Evolutionary conservation across 306 rosid species (phyloP), one percentile per base, ranked within the genome.

Genomic region (Abrus pulchellus): DNA sequence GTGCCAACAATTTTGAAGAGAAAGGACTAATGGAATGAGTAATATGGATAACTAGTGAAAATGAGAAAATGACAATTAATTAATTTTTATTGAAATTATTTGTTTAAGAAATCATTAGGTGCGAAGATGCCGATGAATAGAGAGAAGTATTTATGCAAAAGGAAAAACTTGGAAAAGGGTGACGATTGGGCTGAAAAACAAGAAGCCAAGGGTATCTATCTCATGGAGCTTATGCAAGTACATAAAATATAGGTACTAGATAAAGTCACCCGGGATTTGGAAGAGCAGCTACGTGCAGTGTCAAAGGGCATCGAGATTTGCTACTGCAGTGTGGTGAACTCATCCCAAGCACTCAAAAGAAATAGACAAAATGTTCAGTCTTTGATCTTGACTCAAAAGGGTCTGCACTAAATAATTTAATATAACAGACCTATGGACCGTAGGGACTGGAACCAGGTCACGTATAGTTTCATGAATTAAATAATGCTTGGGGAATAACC

Each of bases 281-380:
- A 69, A 80, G 73, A 80, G 78, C 40, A 80, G 69, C 68, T 77
- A 77, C 76, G 82, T 72, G 88, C 81, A 87, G 48, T 47, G 80
- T 69, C 52, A 34, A 54, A 60, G 38, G 75, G 49, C 86, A 85
- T 89, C 85, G 93, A 89, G 88, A 86, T 87, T 84, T 90, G 94
- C 32, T 52, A 54, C 60, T 43, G 41, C 63, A 66, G 82, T 53
- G 47, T 53, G 78, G 64, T 69, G 74, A 68, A 66, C 78, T 65
- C 75, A 75, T 43, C 75, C 68, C 77, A 54, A 62, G 33, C 61
- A 76, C 40, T 29, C 83, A 68, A 64, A 67, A 76, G 52, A 84
- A 80, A 80, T 62, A 49, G 78, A 89, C 90, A 89, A 92, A 88
- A 87, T 72, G 74, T 80, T 53, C 66, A 80, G 85, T 83, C 87